These are phyloP conservation scores for Fusarium heterosporum DNA, from an alignment of 2,329 filamentous ascomycete genomes.

Conservation along the genomic window DNA sequence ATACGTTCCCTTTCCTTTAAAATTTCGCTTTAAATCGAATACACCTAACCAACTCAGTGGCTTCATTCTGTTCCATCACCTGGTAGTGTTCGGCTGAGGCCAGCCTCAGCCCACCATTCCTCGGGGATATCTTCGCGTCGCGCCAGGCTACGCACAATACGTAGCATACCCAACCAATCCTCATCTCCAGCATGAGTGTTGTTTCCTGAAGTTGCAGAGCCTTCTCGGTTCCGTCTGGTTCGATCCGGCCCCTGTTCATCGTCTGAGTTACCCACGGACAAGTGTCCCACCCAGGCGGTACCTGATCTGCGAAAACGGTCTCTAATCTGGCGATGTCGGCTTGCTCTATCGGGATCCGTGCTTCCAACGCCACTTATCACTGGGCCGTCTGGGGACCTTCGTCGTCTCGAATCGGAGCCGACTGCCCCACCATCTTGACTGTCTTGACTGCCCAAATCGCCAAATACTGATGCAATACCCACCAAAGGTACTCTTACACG, in stretches of 20 bases:
- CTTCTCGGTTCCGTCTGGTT: constrained; percentile 36
- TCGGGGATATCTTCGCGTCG: constrained; percentile 81
- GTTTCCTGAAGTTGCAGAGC: constrained; percentile 33
- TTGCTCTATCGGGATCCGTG: constrained; percentile 1
- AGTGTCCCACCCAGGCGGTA: constrained; percentile 44
- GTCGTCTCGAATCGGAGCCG: constrained; percentile 24
- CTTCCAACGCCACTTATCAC: neutral
- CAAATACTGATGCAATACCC: constrained; percentile 24
- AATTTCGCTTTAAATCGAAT: constrained; percentile 11
- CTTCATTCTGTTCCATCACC: constrained; percentile 46
- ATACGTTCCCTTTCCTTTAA: neutral
- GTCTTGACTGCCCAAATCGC: constrained; percentile 1
- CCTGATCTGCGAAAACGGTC: constrained; percentile 13
- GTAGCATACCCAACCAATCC: constrained; percentile 72
- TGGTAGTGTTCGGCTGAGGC: constrained; percentile 69
- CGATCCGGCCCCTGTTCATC: constrained; percentile 42
- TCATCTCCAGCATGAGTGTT: constrained; percentile 51
- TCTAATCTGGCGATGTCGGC: constrained; percentile 6
- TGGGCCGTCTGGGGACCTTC: constrained; percentile 28
- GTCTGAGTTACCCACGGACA: constrained; percentile 46
- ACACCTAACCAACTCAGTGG: neutral
- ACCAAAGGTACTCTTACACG: constrained; percentile 36
- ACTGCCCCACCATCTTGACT: constrained; percentile 17
- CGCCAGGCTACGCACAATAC: constrained; percentile 76
- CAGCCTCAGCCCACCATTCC: constrained; percentile 82